Percentiles rank a stretch among this genome's conserved stretches.
Conservation (phyloP, 2,329 filamentous ascomycete genomes). For the Colletotrichum euphorbiae region DNA sequence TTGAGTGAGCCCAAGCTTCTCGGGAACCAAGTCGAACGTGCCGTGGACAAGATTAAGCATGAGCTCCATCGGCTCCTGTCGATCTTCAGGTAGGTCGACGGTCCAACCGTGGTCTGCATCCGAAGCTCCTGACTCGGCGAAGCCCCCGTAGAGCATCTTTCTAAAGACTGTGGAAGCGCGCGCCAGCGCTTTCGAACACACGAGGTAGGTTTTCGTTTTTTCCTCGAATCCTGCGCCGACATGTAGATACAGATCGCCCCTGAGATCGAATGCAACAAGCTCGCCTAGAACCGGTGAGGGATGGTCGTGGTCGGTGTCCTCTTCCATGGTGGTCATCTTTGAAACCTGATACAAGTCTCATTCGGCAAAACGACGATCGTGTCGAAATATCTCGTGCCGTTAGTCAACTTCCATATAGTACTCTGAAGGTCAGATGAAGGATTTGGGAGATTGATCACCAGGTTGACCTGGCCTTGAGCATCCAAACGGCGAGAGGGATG, state of each 20-base stretch:
- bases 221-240: constrained; percentile 7
- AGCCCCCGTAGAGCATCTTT: constrained; percentile 46
- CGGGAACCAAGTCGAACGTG: constrained; percentile 44
- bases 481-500: background rate
- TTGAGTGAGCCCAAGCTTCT: constrained; percentile 40
- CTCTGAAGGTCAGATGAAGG: background rate
- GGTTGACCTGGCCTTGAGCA: background rate
- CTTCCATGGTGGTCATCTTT: constrained; percentile 10
- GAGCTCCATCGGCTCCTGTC: constrained; percentile 44
- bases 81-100: constrained; percentile 48
- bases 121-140: constrained; percentile 42
- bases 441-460: background rate
- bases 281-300: background rate
- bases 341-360: background rate
- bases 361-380: background rate
- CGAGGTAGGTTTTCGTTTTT: constrained; percentile 39
- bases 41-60: constrained; percentile 49
- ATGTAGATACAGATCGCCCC: constrained; percentile 10
- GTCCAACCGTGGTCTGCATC: constrained; percentile 42
- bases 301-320: constrained; percentile 7
- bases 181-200: constrained; percentile 46
- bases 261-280: background rate
- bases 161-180: constrained; percentile 46
- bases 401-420: background rate
- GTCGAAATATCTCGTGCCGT: fast-evolving